phyloP scores from a whole-genome alignment of 345 rosid genomes.

The Citrus australasica region DNA sequence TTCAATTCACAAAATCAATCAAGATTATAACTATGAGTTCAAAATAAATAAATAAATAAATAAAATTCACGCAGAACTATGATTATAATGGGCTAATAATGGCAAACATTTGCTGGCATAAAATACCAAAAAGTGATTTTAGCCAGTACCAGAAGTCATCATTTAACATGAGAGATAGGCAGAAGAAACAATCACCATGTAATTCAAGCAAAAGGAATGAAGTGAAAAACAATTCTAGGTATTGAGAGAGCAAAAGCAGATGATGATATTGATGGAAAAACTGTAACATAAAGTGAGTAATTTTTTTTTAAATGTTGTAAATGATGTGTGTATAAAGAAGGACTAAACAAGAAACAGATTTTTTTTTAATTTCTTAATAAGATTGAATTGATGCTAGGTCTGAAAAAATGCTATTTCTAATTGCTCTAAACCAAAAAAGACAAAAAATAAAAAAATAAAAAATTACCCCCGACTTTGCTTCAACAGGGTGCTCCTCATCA shows the following conservation, averaged over 20 bases:
- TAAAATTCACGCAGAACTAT: neutral
- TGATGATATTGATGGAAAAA: too few relatives aligned
- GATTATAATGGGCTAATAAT: neutral
- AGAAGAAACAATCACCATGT: neutral
- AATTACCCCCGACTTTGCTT: constrained; percentile 55
- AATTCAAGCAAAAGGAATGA: neutral
- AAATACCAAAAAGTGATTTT: neutral
- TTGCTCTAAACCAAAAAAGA: neutral
- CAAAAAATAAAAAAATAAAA: neutral
- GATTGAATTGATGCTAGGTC: neutral
- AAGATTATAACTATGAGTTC: neutral
- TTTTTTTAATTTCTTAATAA: neutral
- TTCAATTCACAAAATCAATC: neutral
- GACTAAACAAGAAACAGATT: too few relatives aligned
- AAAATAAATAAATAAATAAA: too few relatives aligned
- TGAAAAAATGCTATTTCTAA: neutral
- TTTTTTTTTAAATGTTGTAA: too few relatives aligned
- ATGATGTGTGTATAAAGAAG: too few relatives aligned
- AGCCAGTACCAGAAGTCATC: neutral
- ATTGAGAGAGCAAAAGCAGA: neutral
- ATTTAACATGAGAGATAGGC: neutral
- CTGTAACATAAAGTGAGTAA: too few relatives aligned
- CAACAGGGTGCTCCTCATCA: constrained; percentile 59
- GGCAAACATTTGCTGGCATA: neutral
- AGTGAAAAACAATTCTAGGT: neutral